phyloP scores from a whole-genome alignment of 179 eudicot genomes.

The Heliamphora pulchella region DNA sequence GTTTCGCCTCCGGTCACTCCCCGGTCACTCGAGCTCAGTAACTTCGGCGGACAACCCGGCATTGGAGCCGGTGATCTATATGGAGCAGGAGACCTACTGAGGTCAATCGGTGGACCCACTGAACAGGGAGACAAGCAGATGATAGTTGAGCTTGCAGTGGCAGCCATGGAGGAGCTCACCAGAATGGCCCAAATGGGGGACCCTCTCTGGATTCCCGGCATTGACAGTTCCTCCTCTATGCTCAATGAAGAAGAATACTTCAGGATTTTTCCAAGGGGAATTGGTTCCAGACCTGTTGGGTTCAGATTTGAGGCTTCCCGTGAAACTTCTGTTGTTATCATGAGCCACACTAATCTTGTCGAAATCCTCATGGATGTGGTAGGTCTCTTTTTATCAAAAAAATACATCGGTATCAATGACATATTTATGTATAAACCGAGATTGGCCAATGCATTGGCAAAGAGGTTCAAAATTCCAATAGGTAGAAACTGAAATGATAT shows the following conservation, averaged over 20 bases:
- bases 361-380: constrained; percentile 88
- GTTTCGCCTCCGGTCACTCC: constrained; percentile 32
- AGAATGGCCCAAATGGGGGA: constrained; percentile 62
- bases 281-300: constrained; percentile 56
- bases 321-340: constrained; percentile 54
- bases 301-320: constrained; percentile 62
- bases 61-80: constrained; percentile 41
- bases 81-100: constrained; percentile 46
- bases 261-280: constrained; percentile 49
- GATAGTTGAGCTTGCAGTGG: constrained; percentile 67
- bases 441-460: too few species aligned
- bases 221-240: constrained; percentile 22
- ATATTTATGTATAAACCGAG: too few species aligned
- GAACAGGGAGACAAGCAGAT: constrained; percentile 52
- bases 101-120: constrained; percentile 26
- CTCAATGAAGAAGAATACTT: constrained; percentile 72
- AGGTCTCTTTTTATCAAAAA: constrained; percentile 4
- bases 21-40: constrained; percentile 35
- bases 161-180: constrained; percentile 78
- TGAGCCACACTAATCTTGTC: constrained; percentile 60
- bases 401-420: too few species aligned
- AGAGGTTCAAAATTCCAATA: too few species aligned
- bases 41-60: constrained; percentile 36
- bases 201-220: constrained; percentile 54
- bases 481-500: too few species aligned